Evolutionary conservation across 495 filamentous ascomycete species (phyloP).

Genomic region (Daldinia loculata): DNA sequence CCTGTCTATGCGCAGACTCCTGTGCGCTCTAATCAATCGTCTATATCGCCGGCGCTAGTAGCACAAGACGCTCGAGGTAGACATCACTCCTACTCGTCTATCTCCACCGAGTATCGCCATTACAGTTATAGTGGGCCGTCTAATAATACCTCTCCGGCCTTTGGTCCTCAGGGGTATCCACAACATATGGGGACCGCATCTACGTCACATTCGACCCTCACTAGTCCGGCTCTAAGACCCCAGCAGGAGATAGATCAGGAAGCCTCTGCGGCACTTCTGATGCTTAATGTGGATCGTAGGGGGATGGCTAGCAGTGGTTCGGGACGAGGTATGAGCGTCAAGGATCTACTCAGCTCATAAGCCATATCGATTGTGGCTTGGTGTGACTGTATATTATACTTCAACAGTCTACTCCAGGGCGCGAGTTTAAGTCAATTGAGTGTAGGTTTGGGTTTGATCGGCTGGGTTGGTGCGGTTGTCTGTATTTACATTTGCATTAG

Average conservation of each 20-base stretch:
- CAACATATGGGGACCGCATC: conserved; percentile 43
- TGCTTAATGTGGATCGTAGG: conserved; percentile 77
- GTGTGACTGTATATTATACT: neutral
- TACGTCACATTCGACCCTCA: conserved; percentile 53
- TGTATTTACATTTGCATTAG: conserved; percentile 37
- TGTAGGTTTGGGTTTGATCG: neutral
- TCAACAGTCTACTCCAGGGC: neutral
- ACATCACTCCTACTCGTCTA: conserved; percentile 58
- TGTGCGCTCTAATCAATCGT: conserved; percentile 51
- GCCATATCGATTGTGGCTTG: neutral
- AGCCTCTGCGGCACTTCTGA: conserved; percentile 79
- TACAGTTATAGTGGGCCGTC: conserved; percentile 56
- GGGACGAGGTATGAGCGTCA: conserved; percentile 76
- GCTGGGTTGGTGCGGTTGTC: conserved; percentile 15
- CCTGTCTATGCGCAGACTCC: conserved; percentile 47
- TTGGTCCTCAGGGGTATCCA: conserved; percentile 52
- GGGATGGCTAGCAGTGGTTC: conserved; percentile 32
- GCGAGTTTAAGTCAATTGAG: neutral
- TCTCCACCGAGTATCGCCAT: conserved; percentile 53
- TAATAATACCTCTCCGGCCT: conserved; percentile 57
- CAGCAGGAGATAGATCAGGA: conserved; percentile 72
- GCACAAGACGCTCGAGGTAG: conserved; percentile 51
- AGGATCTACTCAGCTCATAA: conserved; percentile 76
- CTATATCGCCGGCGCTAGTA: conserved; percentile 58
- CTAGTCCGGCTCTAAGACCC: conserved; percentile 59